Percentiles rank a stretch among this genome's conserved stretches.
Evolutionary conservation across 1,284 basidiomycete genomes (phyloP).

Genomic region (Sutorius eximius): DNA sequence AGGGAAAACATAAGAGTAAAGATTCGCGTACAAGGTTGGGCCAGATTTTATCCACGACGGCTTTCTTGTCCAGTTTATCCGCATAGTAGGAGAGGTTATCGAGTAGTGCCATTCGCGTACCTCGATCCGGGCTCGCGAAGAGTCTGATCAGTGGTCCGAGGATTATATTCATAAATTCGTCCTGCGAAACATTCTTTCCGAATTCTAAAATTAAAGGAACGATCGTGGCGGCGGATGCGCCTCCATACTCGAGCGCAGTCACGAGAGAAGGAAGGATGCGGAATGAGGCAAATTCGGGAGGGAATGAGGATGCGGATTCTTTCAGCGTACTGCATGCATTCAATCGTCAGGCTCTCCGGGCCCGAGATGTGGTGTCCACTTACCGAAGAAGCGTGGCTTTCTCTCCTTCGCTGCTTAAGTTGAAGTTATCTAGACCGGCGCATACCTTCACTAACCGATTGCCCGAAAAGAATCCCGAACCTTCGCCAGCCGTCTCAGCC

Average conservation of each 20-base stretch:
- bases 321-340: constrained; percentile 61
- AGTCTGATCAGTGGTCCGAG: constrained; percentile 81
- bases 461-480: constrained; percentile 77
- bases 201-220: constrained; percentile 83
- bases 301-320: constrained; percentile 79
- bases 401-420: constrained; percentile 80
- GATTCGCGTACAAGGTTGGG: constrained; percentile 74
- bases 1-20: neutral
- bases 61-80: constrained; percentile 85
- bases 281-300: constrained; percentile 83
- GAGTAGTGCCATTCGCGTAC: constrained; percentile 90
- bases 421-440: constrained; percentile 84
- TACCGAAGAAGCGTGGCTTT: constrained; percentile 74
- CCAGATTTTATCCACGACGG: constrained; percentile 88
- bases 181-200: constrained; percentile 68
- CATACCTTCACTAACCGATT: constrained; percentile 90
- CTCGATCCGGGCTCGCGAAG: constrained; percentile 86
- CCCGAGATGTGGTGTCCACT: constrained; percentile 13
- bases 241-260: constrained; percentile 82
- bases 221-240: constrained; percentile 76
- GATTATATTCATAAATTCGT: constrained; percentile 72
- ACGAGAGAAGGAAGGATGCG: constrained; percentile 87
- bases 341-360: neutral
- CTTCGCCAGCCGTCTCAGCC: constrained; percentile 55
- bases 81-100: constrained; percentile 84